phyloP scores from a whole-genome alignment of 2,329 filamentous ascomycete species.

The Nothophoma quercina region DNA sequence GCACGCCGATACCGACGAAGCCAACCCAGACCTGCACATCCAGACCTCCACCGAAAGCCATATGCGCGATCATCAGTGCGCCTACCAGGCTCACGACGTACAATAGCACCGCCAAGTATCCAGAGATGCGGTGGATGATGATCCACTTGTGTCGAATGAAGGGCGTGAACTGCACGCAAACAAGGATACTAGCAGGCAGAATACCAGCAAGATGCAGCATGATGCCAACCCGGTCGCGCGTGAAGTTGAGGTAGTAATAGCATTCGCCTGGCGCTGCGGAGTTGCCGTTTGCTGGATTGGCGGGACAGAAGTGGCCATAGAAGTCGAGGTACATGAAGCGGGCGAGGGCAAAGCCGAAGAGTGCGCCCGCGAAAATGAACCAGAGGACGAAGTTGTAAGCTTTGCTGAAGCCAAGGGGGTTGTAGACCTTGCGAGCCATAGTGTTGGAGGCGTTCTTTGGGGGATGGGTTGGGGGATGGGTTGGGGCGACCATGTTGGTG shows the following conservation, averaged over 20 bases:
- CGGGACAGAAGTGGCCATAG: slow-evolving; percentile 37
- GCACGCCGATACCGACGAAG: slow-evolving; percentile 56
- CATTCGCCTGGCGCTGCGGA: slow-evolving; percentile 53
- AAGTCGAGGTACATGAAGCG: slow-evolving; percentile 61
- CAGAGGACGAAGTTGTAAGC: slow-evolving; percentile 66
- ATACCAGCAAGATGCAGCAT: slow-evolving; percentile 53
- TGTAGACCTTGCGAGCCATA: slow-evolving; percentile 30
- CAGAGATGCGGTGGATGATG: slow-evolving; percentile 67
- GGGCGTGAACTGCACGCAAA: slow-evolving; percentile 54
- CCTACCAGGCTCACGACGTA: slow-evolving; percentile 57
- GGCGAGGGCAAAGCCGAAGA: slow-evolving; percentile 53
- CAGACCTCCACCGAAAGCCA: slow-evolving; percentile 63
- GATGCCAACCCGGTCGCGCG: slow-evolving; percentile 50
- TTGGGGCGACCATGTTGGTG: slow-evolving; percentile 1
- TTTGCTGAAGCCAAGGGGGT: slow-evolving; percentile 62
- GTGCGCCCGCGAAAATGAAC: slow-evolving; percentile 28
- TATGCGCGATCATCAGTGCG: slow-evolving; percentile 62
- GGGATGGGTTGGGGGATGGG: slow-evolving; percentile 9
- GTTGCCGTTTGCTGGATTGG: slow-evolving; percentile 9
- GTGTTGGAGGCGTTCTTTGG: slow-evolving; percentile 20
- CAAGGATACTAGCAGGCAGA: slow-evolving; percentile 52
- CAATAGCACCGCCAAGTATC: slow-evolving; percentile 63
- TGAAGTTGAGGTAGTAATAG: slow-evolving; percentile 51
- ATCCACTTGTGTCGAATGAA: slow-evolving; percentile 57
- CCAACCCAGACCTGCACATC: slow-evolving; percentile 58